These are phyloP conservation scores for Sarocladiaceae sp. DNA, from an alignment of 2,329 filamentous ascomycete genomes.

Conservation along the genomic window DNA sequence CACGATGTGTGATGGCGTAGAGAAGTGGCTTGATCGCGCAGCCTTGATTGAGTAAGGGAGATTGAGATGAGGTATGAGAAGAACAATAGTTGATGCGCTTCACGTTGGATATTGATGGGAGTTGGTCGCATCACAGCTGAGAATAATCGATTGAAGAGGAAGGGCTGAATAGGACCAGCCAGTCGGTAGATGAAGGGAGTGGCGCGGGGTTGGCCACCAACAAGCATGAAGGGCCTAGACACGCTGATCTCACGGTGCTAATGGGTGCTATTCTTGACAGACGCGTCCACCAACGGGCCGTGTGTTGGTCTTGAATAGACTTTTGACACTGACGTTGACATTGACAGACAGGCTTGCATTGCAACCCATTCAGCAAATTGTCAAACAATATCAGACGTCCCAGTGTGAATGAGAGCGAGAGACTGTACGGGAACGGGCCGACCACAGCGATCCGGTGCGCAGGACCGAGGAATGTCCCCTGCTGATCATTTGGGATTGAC, in stretches of 20 bases:
- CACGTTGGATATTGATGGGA: not conserved
- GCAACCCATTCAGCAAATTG: not conserved
- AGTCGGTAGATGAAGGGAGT: not conserved
- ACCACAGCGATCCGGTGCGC: constrained; percentile 5
- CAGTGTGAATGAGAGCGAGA: not conserved
- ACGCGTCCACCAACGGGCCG: not conserved
- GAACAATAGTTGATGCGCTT: not conserved
- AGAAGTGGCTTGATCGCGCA: constrained; percentile 3
- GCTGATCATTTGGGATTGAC: too few species aligned
- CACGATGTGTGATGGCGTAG: not conserved
- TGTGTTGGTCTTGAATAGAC: not conserved
- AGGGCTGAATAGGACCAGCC: constrained; percentile 1
- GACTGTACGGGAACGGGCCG: constrained; percentile 4
- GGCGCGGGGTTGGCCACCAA: not conserved
- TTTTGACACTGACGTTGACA: too few species aligned
- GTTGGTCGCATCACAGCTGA: not conserved
- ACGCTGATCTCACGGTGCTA: too few species aligned
- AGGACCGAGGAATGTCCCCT: not conserved
- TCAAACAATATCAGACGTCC: not conserved
- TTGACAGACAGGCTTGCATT: not conserved
- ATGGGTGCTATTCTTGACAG: too few species aligned
- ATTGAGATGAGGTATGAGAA: not conserved
- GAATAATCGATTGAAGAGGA: not conserved
- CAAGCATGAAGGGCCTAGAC: too few species aligned
- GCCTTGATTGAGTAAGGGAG: not conserved